Evolutionary conservation across 2,329 filamentous ascomycete species (phyloP).

Genomic region (Cladosporium sp.): DNA sequence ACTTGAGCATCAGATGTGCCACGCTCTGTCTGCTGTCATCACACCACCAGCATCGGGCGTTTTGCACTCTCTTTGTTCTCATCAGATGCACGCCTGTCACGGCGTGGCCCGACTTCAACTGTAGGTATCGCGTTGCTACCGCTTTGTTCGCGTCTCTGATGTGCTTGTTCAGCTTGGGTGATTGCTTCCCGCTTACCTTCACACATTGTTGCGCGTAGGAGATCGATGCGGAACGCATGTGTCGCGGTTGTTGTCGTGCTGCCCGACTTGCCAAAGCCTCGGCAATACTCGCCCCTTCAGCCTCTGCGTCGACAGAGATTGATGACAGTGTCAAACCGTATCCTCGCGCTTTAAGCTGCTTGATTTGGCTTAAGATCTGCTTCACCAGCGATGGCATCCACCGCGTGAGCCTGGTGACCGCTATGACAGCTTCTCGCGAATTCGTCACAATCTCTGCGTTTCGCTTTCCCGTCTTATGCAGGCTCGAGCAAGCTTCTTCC

Average conservation of each 20-base stretch:
- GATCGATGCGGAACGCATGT: neutral
- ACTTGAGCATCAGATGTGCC: neutral
- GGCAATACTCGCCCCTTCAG: neutral
- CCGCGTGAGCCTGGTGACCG: neutral
- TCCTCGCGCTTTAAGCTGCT: neutral
- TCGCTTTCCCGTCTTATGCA: constrained; percentile 1
- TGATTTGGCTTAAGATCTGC: neutral
- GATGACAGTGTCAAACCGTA: neutral
- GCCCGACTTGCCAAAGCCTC: neutral
- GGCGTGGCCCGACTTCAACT: neutral
- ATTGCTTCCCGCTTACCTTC: neutral
- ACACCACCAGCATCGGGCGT: constrained; percentile 4
- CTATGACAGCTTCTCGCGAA: neutral
- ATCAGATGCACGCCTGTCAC: neutral
- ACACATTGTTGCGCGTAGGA: neutral
- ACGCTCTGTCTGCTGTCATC: neutral
- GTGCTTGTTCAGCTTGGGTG: neutral
- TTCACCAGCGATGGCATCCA: neutral
- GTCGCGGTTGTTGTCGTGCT: neutral
- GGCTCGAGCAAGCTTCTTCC: neutral
- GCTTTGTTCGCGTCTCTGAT: constrained; percentile 1
- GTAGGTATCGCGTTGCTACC: neutral
- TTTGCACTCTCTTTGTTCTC: neutral
- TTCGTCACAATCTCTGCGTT: constrained; percentile 1
- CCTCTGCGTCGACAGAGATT: neutral